Base-by-base conservation (phyloP, 1,284 basidiomycete species). In the Veloboletus limbatus region DNA sequence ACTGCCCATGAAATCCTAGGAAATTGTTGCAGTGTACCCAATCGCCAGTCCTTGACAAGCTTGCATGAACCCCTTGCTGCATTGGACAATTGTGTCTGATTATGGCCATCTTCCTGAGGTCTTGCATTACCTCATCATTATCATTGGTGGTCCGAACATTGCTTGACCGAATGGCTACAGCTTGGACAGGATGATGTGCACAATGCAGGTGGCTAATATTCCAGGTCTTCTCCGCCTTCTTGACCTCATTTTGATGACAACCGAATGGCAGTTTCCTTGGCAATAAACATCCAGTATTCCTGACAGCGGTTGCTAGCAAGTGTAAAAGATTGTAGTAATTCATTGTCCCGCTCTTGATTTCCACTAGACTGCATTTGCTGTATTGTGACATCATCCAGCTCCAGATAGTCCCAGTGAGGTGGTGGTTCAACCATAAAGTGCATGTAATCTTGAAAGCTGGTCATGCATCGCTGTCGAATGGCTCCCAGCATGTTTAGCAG, bases 321-420 rank as follows among this genome's bases (percentile, higher is more conserved):
- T 0, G 21, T 36, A 2, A 53, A 17, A 3, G 39, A 39, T 1
- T 6, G 32, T 7, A 54, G 11, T 0, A 54, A 2, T 10, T 2
- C 4, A 24, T 16, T 9, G 4, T 51, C 46, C 6, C 16, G n/a
- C n/a, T n/a, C n/a, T n/a, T n/a, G n/a, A 6, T 53, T 1, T 0
- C 43, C 52, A 28, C 52, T 47, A 20, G 14, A 22, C 8, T 46
- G 32, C 35, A 54, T 36, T 8, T 43, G 17, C 1, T n/a, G 8
- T 2, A 46, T 26, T 0, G 13, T 25, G 1, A 34, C 8, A 30
- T 55, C 26, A 4, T 40, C 37, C 2, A 54, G 10, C 2, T 40
- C 35, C 4, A 39, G 14, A 5, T 43, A 28, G 4, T 44, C 22
- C 53, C 49, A 54, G 1, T 26, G 0, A 8, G 9, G 0, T 1